Base-by-base conservation (phyloP, 192 early-diverging fungal genomes). In the Backusella morwellensis region DNA sequence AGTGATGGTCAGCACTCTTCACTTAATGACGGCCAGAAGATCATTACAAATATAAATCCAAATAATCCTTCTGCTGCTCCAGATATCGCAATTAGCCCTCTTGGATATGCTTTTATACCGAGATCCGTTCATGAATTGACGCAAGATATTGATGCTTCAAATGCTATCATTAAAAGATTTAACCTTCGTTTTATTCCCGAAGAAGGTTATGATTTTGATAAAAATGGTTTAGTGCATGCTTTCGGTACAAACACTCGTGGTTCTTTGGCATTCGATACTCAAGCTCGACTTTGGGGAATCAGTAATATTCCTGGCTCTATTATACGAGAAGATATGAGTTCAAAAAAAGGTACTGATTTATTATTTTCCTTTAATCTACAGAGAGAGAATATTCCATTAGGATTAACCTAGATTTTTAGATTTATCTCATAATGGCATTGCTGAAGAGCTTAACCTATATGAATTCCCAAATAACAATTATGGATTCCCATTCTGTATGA, bases 81-180 rank as follows among this genome's bases (percentile, higher is more conserved):
- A 26, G 75, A 76, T 42, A 74, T 80, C 12, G 70, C 79, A n/a
- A 80, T 80, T 63, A 75, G 77, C 50, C 75, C 75, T n/a, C 66
- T 76, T 41, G 79, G 79, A 17, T 41, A 66, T 50, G 75, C 75
- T 42, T 80, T 40, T 47, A 66, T 80, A 17, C 79, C 79, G 8
- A 17, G 76, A 35, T 71, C 76, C 11, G 50, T 50, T 29, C 17
- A 36, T 1, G 59, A 35, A 12, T 12, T 72, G 6, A 12, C 38
- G 9, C 34, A 66, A 41, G 34, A 54, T 6, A 3, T 66, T 29
- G 56, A 72, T n/a, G 70, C 47, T 40, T 26, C 32, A 21, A 23
- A 77, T 42, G 76, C 76, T 14, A 35, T 77, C 14, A 77, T 77
- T 56, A 77, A 77, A 29, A 77, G 29, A 72, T 77, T 77, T 66